Percentiles rank a stretch among this genome's conserved stretches.
Evolutionary conservation across 1,284 basidiomycete species (phyloP).

Genomic region (Apiotrichum sp.): DNA sequence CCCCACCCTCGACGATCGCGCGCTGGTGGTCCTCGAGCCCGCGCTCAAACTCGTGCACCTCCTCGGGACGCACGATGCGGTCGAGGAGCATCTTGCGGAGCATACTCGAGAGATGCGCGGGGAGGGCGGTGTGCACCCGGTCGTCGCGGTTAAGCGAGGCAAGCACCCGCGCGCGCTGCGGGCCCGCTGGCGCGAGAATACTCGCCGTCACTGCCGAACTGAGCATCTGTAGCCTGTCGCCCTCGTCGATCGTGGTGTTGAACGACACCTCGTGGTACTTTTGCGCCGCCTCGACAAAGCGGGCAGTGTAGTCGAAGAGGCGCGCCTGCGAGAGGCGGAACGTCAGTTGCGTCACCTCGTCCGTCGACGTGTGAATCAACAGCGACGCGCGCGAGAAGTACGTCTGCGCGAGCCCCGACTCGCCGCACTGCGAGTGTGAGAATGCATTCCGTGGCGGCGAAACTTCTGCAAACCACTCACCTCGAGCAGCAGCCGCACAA

Average conservation of each 20-base stretch:
- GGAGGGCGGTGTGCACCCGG: constrained; percentile 61
- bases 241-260: constrained; percentile 79
- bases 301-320: constrained; percentile 82
- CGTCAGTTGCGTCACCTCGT: constrained; percentile 68
- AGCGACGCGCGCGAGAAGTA: constrained; percentile 95
- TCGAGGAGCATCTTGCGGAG: constrained; percentile 96
- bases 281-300: constrained; percentile 90
- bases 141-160: constrained; percentile 92
- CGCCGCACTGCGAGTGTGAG: constrained; percentile 31
- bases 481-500: constrained; percentile 89
- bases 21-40: constrained; percentile 87
- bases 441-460: neutral
- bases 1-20: constrained; percentile 69
- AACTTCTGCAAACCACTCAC: constrained; percentile 48
- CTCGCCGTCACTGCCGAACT: constrained; percentile 89
- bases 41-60: constrained; percentile 82
- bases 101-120: constrained; percentile 60
- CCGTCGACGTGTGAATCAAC: constrained; percentile 67
- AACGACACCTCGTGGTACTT: constrained; percentile 92
- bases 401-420: constrained; percentile 76
- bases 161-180: constrained; percentile 84
- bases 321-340: constrained; percentile 83
- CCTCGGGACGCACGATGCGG: constrained; percentile 81
- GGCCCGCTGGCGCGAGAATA: constrained; percentile 94
- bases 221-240: constrained; percentile 80